These are phyloP conservation scores for Beauveria brongniartii DNA, from an alignment of 2,329 filamentous ascomycete genomes.

Conservation along the genomic window DNA sequence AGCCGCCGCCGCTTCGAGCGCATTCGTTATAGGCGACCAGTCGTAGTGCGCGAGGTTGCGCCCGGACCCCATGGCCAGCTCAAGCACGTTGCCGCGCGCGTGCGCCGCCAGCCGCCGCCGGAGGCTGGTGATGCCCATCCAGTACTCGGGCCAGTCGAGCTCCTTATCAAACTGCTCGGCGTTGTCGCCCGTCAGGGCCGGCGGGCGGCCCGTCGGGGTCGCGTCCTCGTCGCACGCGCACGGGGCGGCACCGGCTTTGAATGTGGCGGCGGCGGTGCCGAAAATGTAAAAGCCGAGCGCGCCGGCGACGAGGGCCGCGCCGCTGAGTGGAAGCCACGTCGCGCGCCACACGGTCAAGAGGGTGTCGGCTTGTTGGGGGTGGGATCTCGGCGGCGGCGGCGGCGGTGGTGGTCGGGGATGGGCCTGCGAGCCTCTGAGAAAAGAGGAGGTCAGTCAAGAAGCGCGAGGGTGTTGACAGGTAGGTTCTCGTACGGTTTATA, in stretches of 20 bases:
- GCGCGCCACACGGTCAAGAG: conserved; percentile 28
- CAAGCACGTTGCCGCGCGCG: conserved; percentile 50
- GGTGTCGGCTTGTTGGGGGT: conserved; percentile 22
- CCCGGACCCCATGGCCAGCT: conserved; percentile 56
- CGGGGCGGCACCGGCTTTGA: conserved; percentile 18
- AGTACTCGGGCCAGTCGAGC: conserved; percentile 48
- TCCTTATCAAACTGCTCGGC: conserved; percentile 51
- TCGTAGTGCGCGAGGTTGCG: conserved; percentile 52
- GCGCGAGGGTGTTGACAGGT: too few relatives aligned
- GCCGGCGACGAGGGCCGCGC: conserved; percentile 36
- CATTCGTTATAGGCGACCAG: conserved; percentile 36
- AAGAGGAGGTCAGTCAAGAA: background rate
- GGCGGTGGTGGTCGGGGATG: background rate
- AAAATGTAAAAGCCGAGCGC: conserved; percentile 41
- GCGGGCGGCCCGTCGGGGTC: conserved; percentile 40
- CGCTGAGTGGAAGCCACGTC: conserved; percentile 37
- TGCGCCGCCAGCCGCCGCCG: conserved; percentile 39
- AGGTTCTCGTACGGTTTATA: conserved; percentile 23
- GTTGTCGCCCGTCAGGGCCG: conserved; percentile 35
- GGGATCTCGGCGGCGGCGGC: conserved; percentile 2
- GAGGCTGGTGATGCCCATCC: conserved; percentile 46
- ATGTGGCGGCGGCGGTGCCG: conserved; percentile 28
- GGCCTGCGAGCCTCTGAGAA: background rate
- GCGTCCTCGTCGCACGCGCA: conserved; percentile 16
- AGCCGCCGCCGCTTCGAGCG: conserved; percentile 3